Base-by-base conservation (phyloP, 495 filamentous ascomycete species). In the Aspergillus ellipticus region DNA sequence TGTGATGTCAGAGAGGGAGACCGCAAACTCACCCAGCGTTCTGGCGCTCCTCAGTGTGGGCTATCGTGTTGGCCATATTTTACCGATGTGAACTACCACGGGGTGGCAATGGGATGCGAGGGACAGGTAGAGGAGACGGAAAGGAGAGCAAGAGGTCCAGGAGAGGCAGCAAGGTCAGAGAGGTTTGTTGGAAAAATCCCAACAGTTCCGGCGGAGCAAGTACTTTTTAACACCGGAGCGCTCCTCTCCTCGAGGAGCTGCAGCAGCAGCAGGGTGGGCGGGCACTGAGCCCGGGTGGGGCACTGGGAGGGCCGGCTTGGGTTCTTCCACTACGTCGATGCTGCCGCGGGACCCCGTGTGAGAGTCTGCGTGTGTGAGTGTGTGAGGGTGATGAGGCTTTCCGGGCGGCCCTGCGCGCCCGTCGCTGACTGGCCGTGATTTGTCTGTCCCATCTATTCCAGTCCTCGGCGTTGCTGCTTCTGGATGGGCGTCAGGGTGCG, bases 41-140 rank as follows among this genome's bases (percentile, higher is more conserved):
- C 54, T 76, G 72, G 60, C 79, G 75, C 54, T 82, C 82, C 58
- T 87, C 82, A 41, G 77, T 69, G 64, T 83, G 80, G 60, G 85
- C 79, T 66, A 86, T 76, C 37, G 83, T 84, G 71, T 81, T 79
- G 49, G 85, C 72, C 85, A 89, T 88, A 41, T 67, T 76, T 66
- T 47, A 60, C 54, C 53, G 35, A 61, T 54, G 55, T 55, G 56
- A 42, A 47, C 26, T 56, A 64, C 55, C 56, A 65, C 51, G 54
- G 50, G 56, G 33, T 42, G 60, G 29, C 53, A 56, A 47, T 22
- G 43, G 19, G 39, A 39, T 13, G 11, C 35, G 5, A 5, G 29
- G 42, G 42, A 37, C 22, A n/a, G 17, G 33, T 35, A 16, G 42
- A 49, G 55, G 42, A 52, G 19, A 48, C 29, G 39, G 35, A 53